phyloP scores from a whole-genome alignment of 2,329 filamentous ascomycete genomes.

The Pseudocercospora musae region DNA sequence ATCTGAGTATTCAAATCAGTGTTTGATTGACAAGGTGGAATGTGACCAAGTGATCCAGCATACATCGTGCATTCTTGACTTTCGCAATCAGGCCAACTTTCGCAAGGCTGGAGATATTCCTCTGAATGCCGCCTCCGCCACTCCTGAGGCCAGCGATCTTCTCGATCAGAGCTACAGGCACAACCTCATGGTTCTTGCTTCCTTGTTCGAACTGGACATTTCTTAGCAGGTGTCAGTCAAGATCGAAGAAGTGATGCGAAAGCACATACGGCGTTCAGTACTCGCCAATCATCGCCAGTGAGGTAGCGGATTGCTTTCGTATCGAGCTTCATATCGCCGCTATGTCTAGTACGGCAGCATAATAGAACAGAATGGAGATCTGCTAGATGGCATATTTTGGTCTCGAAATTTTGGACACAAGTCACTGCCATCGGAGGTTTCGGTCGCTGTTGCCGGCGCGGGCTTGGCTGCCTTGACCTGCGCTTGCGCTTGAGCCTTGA shows the following conservation, averaged over 20 bases:
- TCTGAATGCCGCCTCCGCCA: constrained; percentile 72
- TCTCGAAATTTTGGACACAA: constrained; percentile 8
- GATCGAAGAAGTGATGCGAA: constrained; percentile 1
- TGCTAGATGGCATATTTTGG: background rate
- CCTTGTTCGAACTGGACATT: constrained; percentile 75
- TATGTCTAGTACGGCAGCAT: background rate
- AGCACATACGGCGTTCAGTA: constrained; percentile 76
- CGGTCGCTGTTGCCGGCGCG: constrained; percentile 1
- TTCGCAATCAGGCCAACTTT: constrained; percentile 89
- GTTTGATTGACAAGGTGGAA: too few relatives aligned
- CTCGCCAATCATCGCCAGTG: constrained; percentile 88
- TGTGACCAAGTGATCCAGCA: constrained; percentile 9
- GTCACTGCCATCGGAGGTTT: constrained; percentile 1
- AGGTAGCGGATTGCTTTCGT: constrained; percentile 91
- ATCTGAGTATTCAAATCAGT: too few relatives aligned
- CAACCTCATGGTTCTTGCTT: constrained; percentile 94
- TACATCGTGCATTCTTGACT: constrained; percentile 87
- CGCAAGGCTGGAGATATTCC: constrained; percentile 82
- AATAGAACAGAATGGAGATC: background rate
- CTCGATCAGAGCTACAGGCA: constrained; percentile 84
- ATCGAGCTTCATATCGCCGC: constrained; percentile 78
- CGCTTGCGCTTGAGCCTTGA: background rate
- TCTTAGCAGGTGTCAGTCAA: constrained; percentile 19
- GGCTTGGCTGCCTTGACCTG: constrained; percentile 5
- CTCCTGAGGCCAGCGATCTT: constrained; percentile 72